Conservation (phyloP, 768 basidiomycete species). For the Hygrocybe punicea region DNA sequence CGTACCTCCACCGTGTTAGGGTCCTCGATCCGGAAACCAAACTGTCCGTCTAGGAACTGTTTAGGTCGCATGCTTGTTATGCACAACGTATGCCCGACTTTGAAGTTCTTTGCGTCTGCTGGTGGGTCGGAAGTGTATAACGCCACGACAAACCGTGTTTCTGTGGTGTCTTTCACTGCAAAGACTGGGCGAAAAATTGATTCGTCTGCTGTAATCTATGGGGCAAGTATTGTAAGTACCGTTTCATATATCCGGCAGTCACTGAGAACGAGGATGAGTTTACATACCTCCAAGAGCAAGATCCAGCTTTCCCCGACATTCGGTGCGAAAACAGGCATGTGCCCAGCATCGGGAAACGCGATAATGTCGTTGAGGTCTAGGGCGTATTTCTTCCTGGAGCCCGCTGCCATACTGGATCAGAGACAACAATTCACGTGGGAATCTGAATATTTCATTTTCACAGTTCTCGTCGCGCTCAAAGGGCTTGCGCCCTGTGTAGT, state of each 20-base stretch:
- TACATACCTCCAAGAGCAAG: conserved; percentile 18
- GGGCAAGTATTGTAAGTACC: too few species aligned
- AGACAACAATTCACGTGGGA: not conserved
- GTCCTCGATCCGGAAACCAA: conserved; percentile 23
- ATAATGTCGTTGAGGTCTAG: conserved; percentile 25
- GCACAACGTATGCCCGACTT: conserved; percentile 18
- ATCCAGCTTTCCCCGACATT: conserved; percentile 22
- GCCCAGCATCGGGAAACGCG: conserved; percentile 20
- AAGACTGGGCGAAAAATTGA: conserved; percentile 17
- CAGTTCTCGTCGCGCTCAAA: too few species aligned
- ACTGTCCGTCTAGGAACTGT: conserved; percentile 19
- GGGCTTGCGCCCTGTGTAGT: too few species aligned
- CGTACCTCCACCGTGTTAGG: conserved; percentile 9
- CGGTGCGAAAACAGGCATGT: conserved; percentile 21
- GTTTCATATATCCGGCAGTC: too few species aligned
- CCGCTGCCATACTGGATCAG: not conserved
- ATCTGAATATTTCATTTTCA: too few species aligned
- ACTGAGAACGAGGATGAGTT: not conserved
- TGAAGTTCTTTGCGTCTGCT: conserved; percentile 15
- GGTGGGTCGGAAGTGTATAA: conserved; percentile 20
- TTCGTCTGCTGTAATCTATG: conserved; percentile 14
- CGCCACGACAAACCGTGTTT: conserved; percentile 15
- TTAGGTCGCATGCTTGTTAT: conserved; percentile 18
- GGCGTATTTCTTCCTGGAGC: conserved; percentile 10
- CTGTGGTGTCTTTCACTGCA: conserved; percentile 12